Percentiles rank a stretch among this genome's conserved stretches.
These are phyloP conservation scores for Backusella australiensis DNA, from an alignment of 192 early-diverging fungal species.

Conservation along the genomic window DNA sequence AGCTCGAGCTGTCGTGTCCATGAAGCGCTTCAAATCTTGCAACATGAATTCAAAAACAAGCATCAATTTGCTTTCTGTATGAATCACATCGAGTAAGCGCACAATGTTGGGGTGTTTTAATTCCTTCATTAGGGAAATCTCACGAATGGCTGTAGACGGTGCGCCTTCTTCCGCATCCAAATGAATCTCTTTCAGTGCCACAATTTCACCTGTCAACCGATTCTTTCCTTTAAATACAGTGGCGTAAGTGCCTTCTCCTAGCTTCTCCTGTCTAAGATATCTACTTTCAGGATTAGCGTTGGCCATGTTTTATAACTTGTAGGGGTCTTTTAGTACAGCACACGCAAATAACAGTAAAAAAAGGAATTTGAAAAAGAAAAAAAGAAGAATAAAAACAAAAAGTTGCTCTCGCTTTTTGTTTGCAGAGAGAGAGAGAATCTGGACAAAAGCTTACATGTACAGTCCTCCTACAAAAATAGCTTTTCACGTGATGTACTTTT, in stretches of 20 bases:
- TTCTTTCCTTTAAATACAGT: constrained; percentile 85
- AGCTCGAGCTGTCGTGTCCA: constrained; percentile 68
- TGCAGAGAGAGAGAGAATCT: background rate
- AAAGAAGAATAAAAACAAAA: background rate
- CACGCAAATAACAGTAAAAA: background rate
- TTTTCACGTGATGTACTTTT: background rate
- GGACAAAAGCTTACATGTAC: background rate
- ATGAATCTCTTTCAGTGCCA: constrained; percentile 95
- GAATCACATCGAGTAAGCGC: constrained; percentile 77
- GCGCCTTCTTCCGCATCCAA: constrained; percentile 91
- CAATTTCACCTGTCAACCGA: constrained; percentile 74
- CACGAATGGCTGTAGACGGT: constrained; percentile 96
- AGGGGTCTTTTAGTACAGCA: background rate
- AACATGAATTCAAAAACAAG: constrained; percentile 89
- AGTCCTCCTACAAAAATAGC: background rate
- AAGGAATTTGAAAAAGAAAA: background rate
- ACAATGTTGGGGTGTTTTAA: constrained; percentile 92
- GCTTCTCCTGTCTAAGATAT: constrained; percentile 84
- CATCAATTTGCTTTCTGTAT: constrained; percentile 82
- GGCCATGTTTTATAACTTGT: background rate
- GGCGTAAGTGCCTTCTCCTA: constrained; percentile 98
- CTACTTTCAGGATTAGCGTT: constrained; percentile 28
- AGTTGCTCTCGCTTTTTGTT: background rate
- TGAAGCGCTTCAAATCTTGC: constrained; percentile 85
- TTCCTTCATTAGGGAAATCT: constrained; percentile 98